A percentile compares a stretch with the other conserved stretches of the same genome.
Conservation (phyloP, 2,329 filamentous ascomycete genomes). For the Graphiopsis chlorocephala region DNA sequence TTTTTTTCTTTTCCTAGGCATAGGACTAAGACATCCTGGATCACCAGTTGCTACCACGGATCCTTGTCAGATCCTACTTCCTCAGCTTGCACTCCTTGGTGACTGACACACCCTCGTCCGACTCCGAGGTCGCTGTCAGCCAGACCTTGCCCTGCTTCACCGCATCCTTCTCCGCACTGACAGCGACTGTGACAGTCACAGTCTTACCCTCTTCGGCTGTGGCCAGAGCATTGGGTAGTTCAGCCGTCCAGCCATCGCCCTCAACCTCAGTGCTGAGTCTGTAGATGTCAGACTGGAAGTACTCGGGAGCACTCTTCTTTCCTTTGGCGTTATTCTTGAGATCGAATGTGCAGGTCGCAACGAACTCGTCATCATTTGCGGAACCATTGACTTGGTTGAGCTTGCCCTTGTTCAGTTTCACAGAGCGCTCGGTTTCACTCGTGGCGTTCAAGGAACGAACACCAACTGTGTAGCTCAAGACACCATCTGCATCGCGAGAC, state of each 20-base stretch:
- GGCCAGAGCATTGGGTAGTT: conserved; percentile 29
- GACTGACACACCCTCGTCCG: background rate
- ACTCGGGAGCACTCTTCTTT: conserved; percentile 36
- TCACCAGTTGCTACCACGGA: background rate
- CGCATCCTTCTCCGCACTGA: conserved; percentile 41
- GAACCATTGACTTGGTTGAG: background rate
- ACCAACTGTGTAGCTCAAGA: conserved; percentile 51
- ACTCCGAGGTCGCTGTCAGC: conserved; percentile 16
- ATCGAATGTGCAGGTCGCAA: conserved; percentile 46
- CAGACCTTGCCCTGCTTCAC: conserved; percentile 44
- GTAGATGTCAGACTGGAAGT: conserved; percentile 48
- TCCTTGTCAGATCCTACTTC: background rate
- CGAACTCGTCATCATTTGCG: conserved; percentile 7
- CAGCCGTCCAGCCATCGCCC: conserved; percentile 48
- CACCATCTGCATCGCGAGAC: conserved; percentile 41
- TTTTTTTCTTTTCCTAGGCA: background rate
- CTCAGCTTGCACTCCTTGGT: conserved; percentile 9
- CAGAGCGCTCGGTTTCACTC: conserved; percentile 24
- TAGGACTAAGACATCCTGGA: too few relatives aligned
- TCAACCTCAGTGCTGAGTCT: conserved; percentile 45
- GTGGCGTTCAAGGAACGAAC: conserved; percentile 42
- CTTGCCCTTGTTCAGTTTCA: conserved; percentile 9
- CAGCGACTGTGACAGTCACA: conserved; percentile 31
- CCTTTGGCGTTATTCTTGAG: conserved; percentile 46
- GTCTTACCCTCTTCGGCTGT: background rate